These are phyloP conservation scores for Phytophthora pini DNA, from an alignment of 352 stramenopile genomes.

Conservation along the genomic window DNA sequence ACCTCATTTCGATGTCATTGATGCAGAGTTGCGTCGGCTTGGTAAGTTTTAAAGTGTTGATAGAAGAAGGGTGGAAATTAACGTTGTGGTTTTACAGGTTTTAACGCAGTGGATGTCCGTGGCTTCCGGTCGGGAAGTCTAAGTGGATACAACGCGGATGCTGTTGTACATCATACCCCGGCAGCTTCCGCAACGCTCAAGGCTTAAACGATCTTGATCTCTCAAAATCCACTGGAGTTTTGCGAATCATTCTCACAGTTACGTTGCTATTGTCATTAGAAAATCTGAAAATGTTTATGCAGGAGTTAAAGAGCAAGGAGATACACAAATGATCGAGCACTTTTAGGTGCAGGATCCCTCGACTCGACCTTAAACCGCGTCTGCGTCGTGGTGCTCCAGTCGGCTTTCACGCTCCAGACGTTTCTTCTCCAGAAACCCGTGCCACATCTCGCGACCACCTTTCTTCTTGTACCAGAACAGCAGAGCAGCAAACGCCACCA, in stretches of 20 bases:
- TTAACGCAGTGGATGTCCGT: constrained; percentile 57
- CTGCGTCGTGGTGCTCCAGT: neutral
- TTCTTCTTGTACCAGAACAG: constrained; percentile 46
- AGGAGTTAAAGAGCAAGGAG: too few species aligned
- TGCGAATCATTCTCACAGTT: too few species aligned
- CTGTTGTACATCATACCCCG: constrained; percentile 38
- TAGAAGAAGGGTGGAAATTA: neutral
- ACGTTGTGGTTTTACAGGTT: constrained; percentile 40
- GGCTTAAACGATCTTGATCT: too few species aligned
- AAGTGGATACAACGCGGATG: constrained; percentile 57
- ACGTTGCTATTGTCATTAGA: too few species aligned
- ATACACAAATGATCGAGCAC: too few species aligned
- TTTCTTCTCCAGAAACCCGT: constrained; percentile 48
- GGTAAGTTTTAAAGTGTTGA: constrained; percentile 32
- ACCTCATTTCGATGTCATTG: constrained; percentile 38
- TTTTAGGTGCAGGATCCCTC: neutral
- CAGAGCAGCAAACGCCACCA: constrained; percentile 20
- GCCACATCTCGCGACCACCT: constrained; percentile 40
- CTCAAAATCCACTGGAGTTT: too few species aligned
- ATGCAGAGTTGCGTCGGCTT: constrained; percentile 44
- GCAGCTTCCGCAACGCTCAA: neutral
- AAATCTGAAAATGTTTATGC: too few species aligned
- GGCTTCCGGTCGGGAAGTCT: constrained; percentile 67
- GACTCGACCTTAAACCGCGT: neutral
- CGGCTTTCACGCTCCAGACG: constrained; percentile 34